Evolutionary conservation across 352 stramenopile species (phyloP), one percentile per base, ranked within the genome.

Genomic region (Globisporangium acanthophoron): DNA sequence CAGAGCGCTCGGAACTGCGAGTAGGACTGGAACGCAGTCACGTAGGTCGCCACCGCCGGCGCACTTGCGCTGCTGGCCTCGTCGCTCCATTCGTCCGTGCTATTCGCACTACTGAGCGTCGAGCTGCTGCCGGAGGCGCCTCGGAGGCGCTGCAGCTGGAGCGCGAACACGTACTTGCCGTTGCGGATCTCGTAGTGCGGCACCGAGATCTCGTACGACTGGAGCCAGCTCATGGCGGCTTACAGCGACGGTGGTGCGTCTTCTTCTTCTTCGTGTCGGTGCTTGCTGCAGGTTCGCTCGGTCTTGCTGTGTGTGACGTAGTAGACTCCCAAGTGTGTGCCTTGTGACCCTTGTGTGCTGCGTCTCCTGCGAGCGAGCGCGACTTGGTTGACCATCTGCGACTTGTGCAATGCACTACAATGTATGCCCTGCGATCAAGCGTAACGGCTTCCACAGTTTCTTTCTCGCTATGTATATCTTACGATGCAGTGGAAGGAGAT

Each of bases 1-100:
- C 74, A 85, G 46, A 87, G 70, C 46, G 65, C 66, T 21, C 77
- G 77, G 41, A 87, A 87, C 56, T 87, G 68, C 0, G 74, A 85
- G 65, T 85, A 85, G 6, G 77, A 87, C 18, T 73, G 77, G 51
- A 65, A 57, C 15, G 66, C 66, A 4, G 66, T 70, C 41, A 75
- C 61, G 37, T 57, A 58, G 3, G 62, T 54, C 12, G 46, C 33
- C 16, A 63, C 52, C 27, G 47, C 64, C 18, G 40, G 40, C 4
- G 29, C 21, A 12, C 13, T 53, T 3, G 1, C 20, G 18, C 20
- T 40, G 29, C 29, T 53, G 13, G 21, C 33, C 5, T 11, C 40
- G 18, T 53, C 52, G 37, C 48, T 63, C 5, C 64, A 53, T 33
- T 69, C 51, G 16, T 73, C 62, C 44, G 11, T 67, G 63, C 39